Evolutionary conservation across 495 filamentous ascomycete species (phyloP).

Genomic region (Penicillium riverlandense): DNA sequence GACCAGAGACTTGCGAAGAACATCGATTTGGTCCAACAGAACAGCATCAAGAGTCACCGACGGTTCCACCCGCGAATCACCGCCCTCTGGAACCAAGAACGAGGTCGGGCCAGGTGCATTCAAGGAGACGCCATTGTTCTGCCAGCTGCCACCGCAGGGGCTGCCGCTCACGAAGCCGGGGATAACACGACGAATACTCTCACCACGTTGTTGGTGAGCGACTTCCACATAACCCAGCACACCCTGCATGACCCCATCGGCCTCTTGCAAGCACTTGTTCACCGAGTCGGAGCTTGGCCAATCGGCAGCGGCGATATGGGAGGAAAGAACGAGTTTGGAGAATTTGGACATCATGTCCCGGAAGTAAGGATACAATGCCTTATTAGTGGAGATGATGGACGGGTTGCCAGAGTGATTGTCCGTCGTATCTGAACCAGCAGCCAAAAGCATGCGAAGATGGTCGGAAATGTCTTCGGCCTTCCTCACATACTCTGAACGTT

Average conservation of each 20-base stretch:
- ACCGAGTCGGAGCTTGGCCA: conserved; percentile 82
- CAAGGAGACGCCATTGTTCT: conserved; percentile 72
- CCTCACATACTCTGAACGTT: conserved; percentile 83
- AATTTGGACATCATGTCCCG: conserved; percentile 99
- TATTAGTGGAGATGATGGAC: conserved; percentile 98
- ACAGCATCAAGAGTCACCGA: conserved; percentile 63
- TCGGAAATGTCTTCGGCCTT: conserved; percentile 96
- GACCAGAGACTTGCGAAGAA: conserved; percentile 71
- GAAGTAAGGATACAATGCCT: conserved; percentile 92
- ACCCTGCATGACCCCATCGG: conserved; percentile 86
- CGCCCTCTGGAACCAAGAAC: conserved; percentile 73
- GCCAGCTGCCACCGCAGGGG: conserved; percentile 80
- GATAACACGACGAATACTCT: conserved; percentile 78
- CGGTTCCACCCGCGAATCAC: conserved; percentile 66
- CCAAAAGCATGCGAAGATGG: conserved; percentile 85
- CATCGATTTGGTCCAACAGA: conserved; percentile 76
- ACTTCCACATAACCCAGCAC: conserved; percentile 95
- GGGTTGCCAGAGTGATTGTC: conserved; percentile 98
- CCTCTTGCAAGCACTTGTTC: conserved; percentile 90
- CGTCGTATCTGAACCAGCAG: conserved; percentile 90
- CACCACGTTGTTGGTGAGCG: conserved; percentile 82
- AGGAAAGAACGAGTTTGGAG: conserved; percentile 94
- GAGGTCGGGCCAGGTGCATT: conserved; percentile 64
- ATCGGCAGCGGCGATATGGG: conserved; percentile 94
- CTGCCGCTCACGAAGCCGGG: conserved; percentile 89